Evolutionary conservation across 306 rosid species (phyloP).

Genomic region (Quercus cerris): DNA sequence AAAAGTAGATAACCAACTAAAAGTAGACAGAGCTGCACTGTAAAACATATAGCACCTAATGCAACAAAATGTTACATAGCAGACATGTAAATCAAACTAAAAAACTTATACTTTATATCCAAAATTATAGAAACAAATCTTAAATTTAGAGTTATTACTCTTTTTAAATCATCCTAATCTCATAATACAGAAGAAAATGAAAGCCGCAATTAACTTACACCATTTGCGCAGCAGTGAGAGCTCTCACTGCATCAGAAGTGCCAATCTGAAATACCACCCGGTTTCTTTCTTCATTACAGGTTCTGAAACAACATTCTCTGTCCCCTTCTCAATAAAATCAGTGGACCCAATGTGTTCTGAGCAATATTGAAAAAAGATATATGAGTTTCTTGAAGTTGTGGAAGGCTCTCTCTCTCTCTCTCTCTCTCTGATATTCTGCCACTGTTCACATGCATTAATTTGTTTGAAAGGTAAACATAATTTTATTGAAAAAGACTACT

Average conservation of each 20-base stretch:
- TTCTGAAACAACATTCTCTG: slow-evolving; percentile 72
- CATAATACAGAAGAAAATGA: neutral
- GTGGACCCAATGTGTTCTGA: slow-evolving; percentile 56
- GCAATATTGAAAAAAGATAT: neutral
- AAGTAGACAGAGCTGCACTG: neutral
- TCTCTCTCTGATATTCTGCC: no score
- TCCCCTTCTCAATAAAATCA: slow-evolving; percentile 87
- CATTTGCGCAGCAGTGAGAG: slow-evolving; percentile 71
- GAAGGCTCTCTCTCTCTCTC: no score
- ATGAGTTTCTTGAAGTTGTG: neutral
- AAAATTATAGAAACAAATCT: neutral
- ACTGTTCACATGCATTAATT: no score
- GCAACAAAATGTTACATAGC: neutral
- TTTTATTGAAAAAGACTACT: no score
- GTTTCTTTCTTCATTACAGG: slow-evolving; percentile 67
- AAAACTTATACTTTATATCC: neutral
- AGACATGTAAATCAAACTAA: neutral
- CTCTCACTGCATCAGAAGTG: slow-evolving; percentile 81
- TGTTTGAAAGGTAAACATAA: no score
- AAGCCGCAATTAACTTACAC: slow-evolving; percentile 54
- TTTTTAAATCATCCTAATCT: slow-evolving; percentile 8
- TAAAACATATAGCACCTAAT: neutral
- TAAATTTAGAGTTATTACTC: slow-evolving; percentile 5
- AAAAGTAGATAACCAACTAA: neutral
- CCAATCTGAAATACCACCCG: slow-evolving; percentile 87